Evolutionary conservation across 371 early-diverging fungal species (phyloP), one percentile per base, ranked within the genome.

Genomic region (Mortierella sp.): DNA sequence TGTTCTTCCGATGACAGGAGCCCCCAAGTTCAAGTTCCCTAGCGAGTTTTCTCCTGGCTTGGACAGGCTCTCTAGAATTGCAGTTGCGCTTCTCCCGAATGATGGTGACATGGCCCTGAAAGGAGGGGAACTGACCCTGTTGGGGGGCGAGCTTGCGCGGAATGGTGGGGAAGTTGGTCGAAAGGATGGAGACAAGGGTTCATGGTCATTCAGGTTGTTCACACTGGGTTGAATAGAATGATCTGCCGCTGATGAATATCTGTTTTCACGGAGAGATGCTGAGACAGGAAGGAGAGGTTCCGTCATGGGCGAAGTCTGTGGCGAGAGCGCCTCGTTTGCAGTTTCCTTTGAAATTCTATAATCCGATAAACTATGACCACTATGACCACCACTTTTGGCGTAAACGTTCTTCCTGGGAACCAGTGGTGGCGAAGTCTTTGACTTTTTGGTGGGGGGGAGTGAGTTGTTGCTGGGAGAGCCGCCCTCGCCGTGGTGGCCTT

Each of bases 1-100:
- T 5, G 53, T 54, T 39, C 53, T 56, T 34, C 63, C 54, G 13
- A 55, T 31, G 23, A 50, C 50, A 2, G 72, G 63, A 3, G 72
- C 67, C 8, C 67, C 66, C n/a, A 72, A 14, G 48, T 67, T 61
- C 43, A 72, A 43, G 53, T 61, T 57, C 10, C 61, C 74, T 3
- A 67, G 18, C 8, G 74, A 68, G 54, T 64, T 69, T 45, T 74
- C 65, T 8, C 76, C 76, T 2, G 66, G 65, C 42, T 72, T 72
- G 10, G 73, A 72, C 10, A 72, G 48, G 34, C 60, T 72, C 16
- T 69, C 76, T 18, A 69, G 66, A 34, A 68, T 64, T 0, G 72
- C 66, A 0, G 72, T 72, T 2, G 72, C 72, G 23, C 63, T 66
- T 19, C 62, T 53, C 4, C 52, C 26, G 13, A 72, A 62, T 1